These are phyloP conservation scores for Scheffersomyces illinoinensis DNA, from an alignment of 1,139 yeast genomes.

Conservation along the genomic window DNA sequence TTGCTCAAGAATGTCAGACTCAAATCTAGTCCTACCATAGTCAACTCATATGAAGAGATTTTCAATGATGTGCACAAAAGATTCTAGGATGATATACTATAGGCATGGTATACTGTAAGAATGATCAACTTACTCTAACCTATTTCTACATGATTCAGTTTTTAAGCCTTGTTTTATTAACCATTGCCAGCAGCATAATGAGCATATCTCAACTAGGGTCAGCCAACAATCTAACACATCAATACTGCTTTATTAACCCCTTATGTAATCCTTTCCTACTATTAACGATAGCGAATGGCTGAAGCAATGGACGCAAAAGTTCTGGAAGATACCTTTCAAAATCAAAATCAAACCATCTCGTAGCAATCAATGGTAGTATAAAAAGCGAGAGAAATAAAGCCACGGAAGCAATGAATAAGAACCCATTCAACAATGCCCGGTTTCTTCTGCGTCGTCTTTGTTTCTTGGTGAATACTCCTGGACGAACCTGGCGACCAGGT, in stretches of 20 bases:
- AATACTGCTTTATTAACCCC: slow-evolving; percentile 7
- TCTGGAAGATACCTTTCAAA: slow-evolving; percentile 39
- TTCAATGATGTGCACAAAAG: not conserved
- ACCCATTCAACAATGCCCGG: slow-evolving; percentile 34
- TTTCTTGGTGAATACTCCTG: slow-evolving; percentile 38
- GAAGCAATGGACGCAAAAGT: slow-evolving; percentile 33
- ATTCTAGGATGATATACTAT: not conserved
- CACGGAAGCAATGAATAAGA: slow-evolving; percentile 42
- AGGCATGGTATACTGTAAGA: not conserved
- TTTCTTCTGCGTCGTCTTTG: slow-evolving; percentile 27
- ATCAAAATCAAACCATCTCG: slow-evolving; percentile 34
- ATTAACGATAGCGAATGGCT: slow-evolving; percentile 34
- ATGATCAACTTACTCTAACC: not conserved
- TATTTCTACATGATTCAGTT: not conserved
- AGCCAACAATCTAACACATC: not conserved
- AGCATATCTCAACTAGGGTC: not conserved
- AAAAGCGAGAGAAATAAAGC: slow-evolving; percentile 35
- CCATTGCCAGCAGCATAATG: not conserved
- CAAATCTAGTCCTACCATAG: not conserved
- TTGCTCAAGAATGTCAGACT: not conserved
- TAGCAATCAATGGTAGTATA: slow-evolving; percentile 41
- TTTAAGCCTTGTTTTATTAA: not conserved
- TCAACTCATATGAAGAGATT: not conserved
- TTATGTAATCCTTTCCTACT: slow-evolving; percentile 40
- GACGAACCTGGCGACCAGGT: slow-evolving; percentile 55